Percentiles rank a stretch among this genome's conserved stretches.
These are phyloP conservation scores for Penicillium thymicola DNA, from an alignment of 2,329 filamentous ascomycete species.

Conservation along the genomic window DNA sequence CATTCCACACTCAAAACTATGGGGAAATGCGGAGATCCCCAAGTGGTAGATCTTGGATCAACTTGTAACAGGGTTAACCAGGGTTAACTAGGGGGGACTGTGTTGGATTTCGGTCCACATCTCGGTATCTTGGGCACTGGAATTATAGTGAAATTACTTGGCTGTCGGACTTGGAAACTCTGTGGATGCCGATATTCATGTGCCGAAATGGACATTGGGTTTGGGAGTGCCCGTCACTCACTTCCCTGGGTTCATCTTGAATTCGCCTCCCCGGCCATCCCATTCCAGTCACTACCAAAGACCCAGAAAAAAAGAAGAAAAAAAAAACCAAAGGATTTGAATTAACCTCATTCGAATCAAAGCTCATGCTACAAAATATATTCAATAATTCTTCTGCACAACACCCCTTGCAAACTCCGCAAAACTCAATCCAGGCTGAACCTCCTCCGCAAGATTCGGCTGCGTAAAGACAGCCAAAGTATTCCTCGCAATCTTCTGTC, in stretches of 20 bases:
- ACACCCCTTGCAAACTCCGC: slow-evolving; percentile 74
- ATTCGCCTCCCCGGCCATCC: neutral
- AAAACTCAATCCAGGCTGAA: slow-evolving; percentile 72
- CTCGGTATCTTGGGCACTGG: neutral
- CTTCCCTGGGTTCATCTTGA: too few species aligned
- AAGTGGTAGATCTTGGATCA: neutral
- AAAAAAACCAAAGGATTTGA: neutral
- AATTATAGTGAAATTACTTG: neutral
- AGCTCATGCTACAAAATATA: neutral
- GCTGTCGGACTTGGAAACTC: neutral
- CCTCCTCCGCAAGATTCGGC: slow-evolving; percentile 75
- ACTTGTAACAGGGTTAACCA: too few species aligned
- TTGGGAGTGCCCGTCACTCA: neutral
- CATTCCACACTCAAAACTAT: neutral
- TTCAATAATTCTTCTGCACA: slow-evolving; percentile 63
- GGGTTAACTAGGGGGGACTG: too few species aligned
- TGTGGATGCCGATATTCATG: neutral
- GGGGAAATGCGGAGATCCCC: slow-evolving; percentile 3
- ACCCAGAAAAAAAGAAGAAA: neutral
- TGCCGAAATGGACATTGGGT: neutral
- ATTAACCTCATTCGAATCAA: neutral
- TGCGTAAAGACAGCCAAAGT: slow-evolving; percentile 96
- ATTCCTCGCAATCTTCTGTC: slow-evolving; percentile 65
- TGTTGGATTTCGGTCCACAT: too few species aligned
- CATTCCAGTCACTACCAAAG: neutral